Evolutionary conservation across 352 stramenopile species (phyloP), one percentile per base, ranked within the genome.

Genomic region (Globisporangium apiculatum): DNA sequence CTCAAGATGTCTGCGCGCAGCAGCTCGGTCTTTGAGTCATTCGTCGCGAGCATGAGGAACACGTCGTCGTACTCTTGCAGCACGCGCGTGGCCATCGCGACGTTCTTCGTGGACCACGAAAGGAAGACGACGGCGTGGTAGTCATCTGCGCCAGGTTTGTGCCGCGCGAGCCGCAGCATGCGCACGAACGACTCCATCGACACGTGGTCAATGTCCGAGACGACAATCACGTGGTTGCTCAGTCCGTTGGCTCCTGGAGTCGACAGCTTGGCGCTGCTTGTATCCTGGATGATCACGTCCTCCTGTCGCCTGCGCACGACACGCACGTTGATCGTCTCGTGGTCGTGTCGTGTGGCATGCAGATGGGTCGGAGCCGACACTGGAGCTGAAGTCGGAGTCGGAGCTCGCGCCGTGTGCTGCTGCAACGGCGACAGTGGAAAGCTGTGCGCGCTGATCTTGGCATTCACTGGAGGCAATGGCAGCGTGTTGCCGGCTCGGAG

Each of bases 91-190:
- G 60, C 66, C 4, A 53, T 42, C 1, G 53, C 36, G 7, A 63
- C 55, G 40, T 46, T 74, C 48, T 64, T 71, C n/a, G 60, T 69
- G 12, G 73, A 75, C 72, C 76, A 87, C 46, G 79, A 86, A 12
- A 89, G 53, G 48, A 89, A 89, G 35, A 87, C 61, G 38, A 89
- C 73, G 1, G 74, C 64, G 45, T 79, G 69, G 36, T 84, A 83
- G 17, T 81, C 68, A 9, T 62, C 58, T 49, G 47, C 70, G 14
- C 67, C 68, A 0, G 61, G 62, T 1, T 59, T 58, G 24, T 80
- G 68, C 47, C 75, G 71, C 36, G 71, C 61, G 3, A 82, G 60
- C 3, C 78, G 75, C 45, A 89, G 57, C 55, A 83, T 73, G 38
- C 73, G 64, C 11, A 80, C 63, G 55, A 89, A 86, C 36, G 71